Percentiles rank a stretch among this genome's conserved stretches.
phyloP scores from a whole-genome alignment of 2,329 filamentous ascomycete genomes.

The Chaetomium sp. region DNA sequence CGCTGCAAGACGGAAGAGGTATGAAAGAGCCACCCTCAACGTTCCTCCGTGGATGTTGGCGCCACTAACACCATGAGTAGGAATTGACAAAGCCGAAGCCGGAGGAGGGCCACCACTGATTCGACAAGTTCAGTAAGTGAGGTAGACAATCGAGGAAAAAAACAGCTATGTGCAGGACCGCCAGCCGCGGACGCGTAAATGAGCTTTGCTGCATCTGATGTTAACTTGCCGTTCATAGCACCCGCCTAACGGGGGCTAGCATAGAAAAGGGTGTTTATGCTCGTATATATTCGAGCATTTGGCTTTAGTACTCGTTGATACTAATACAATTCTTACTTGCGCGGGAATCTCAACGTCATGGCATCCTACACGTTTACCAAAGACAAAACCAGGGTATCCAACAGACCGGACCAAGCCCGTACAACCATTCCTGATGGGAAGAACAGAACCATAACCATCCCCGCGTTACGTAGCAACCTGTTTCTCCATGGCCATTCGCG shows the following conservation, averaged over 20 bases:
- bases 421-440: background rate
- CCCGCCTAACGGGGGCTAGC: background rate
- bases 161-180: background rate
- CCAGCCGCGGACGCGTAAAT: background rate
- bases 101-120: background rate
- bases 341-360: background rate
- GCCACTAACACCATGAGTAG: slow-evolving; percentile 1
- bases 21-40: background rate
- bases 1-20: slow-evolving; percentile 39
- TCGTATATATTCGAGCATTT: background rate
- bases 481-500: slow-evolving; percentile 39
- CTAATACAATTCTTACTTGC: background rate
- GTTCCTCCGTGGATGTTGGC: background rate
- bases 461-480: slow-evolving; percentile 6
- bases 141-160: background rate
- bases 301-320: background rate
- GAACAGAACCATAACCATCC: background rate
- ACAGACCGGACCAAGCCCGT: slow-evolving; percentile 1
- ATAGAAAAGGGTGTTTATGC: background rate
- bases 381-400: slow-evolving; percentile 5
- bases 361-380: background rate
- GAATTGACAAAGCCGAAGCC: slow-evolving; percentile 16
- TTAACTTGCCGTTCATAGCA: background rate
- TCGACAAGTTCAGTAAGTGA: background rate
- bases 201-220: background rate